Base-by-base conservation (phyloP, 2,329 filamentous ascomycete species). In the Coniochaeta pulveracea region DNA sequence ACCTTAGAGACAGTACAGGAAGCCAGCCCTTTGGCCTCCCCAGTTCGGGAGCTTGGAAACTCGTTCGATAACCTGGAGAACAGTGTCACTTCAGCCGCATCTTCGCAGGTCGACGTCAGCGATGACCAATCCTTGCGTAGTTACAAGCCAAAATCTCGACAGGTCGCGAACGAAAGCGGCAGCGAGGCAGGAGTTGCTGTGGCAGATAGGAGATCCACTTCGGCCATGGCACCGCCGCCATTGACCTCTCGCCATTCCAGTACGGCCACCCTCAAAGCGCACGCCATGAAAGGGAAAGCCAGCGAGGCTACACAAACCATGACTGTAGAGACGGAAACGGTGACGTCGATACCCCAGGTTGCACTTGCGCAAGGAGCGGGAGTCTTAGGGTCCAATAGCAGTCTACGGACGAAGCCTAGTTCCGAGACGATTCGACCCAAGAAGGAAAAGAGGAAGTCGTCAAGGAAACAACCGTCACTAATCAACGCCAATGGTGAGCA, bases 311-410 rank as follows among this genome's bases (percentile, higher is more conserved):
- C 83, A 22, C 77, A 81, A 50, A 91, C 85, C 47, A 95, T 98
- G 86, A 96, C 85, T 8, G 89, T 96, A 10, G 91, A 98, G 61
- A 95, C 91, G 0, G 91, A 98, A 57, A 93, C 88, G 1, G 91
- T 98, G 23, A 81, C 76, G 26, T 93, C 88, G 3, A 82, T 95
- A 35, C 85, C 88, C 9, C 88, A 93, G 49, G 72, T 88, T 18
- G 76, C 80, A 8, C 65, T 94, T 18, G 77, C 80, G 6, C 60
- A 67, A 21, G 73, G 73, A 23, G 66, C 69, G n/a, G 76, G 76
- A 14, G 66, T 71, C 12, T 73, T 74, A 37, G 78, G 81, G 26
- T 57, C 62, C 18, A 76, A 67, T 46, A 78, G 82, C 26, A 93
- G 82, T 42, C 62, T 98, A 27, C 80, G 85, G 46, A 72, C 85